Evolutionary conservation across 2,329 filamentous ascomycete genomes (phyloP).

Genomic region (Epichloe elymi): DNA sequence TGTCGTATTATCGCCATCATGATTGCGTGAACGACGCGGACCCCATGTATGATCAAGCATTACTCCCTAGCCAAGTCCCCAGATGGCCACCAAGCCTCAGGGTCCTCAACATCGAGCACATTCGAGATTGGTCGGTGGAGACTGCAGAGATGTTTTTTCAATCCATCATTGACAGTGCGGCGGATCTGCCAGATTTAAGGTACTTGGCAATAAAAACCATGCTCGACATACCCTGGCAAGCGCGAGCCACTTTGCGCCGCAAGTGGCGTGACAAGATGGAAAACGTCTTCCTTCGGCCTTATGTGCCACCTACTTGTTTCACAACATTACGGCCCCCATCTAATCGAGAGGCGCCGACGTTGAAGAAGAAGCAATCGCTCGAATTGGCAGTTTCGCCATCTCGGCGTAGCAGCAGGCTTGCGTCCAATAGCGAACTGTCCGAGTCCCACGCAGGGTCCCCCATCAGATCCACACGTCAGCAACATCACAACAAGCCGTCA

Average conservation of each 20-base stretch:
- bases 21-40: constrained; percentile 56
- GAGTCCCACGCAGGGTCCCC: constrained; percentile 10
- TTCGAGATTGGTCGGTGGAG: constrained; percentile 59
- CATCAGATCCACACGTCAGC: constrained; percentile 7
- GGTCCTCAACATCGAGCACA: constrained; percentile 59
- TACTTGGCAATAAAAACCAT: constrained; percentile 62
- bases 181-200: constrained; percentile 52
- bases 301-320: constrained; percentile 24
- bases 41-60: constrained; percentile 57
- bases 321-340: constrained; percentile 12
- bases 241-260: constrained; percentile 65
- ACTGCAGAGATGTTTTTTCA: constrained; percentile 66
- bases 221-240: constrained; percentile 68
- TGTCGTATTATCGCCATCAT: constrained; percentile 64
- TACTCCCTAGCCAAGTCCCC: constrained; percentile 53
- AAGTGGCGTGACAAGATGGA: constrained; percentile 63
- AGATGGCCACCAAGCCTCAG: constrained; percentile 65
- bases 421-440: constrained; percentile 14
- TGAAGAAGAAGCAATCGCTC: constrained; percentile 9
- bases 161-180: constrained; percentile 62
- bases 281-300: constrained; percentile 47
- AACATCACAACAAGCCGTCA: constrained; percentile 13
- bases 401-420: constrained; percentile 26
- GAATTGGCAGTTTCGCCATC: constrained; percentile 14
- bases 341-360: constrained; percentile 4